Conservation (phyloP, 2,329 filamentous ascomycete genomes). For the Diaporthe sp. region DNA sequence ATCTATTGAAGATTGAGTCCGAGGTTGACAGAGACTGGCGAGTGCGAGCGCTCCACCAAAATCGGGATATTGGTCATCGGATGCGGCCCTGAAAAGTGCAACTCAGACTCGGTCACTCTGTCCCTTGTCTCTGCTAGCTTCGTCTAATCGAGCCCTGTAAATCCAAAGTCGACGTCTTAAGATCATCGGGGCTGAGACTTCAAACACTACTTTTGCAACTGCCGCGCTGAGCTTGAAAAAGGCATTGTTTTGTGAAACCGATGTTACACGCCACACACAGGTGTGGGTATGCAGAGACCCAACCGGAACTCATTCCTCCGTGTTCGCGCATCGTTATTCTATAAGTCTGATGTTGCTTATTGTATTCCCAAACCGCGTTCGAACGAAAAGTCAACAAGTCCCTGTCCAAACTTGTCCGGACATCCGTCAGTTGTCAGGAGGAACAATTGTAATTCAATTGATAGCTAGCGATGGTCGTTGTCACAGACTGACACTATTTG, state of each 20-base stretch:
- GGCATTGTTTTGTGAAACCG: background rate
- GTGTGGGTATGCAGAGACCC: background rate
- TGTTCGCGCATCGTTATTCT: background rate
- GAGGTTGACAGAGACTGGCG: background rate
- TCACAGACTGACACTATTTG: background rate
- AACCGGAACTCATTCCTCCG: background rate
- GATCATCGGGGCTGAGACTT: background rate
- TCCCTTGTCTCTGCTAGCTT: too few species aligned
- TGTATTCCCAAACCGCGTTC: background rate
- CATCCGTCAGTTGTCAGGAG: background rate
- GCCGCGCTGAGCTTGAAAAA: background rate
- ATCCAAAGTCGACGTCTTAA: background rate
- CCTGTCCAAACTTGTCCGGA: background rate
- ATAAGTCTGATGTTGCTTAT: background rate
- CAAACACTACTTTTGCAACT: background rate
- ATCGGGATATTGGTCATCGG: background rate
- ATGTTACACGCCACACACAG: slow-evolving; percentile 5
- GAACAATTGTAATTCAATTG: background rate
- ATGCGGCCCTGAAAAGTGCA: background rate
- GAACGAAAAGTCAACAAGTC: background rate
- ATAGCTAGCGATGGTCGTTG: background rate
- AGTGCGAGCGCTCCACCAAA: background rate
- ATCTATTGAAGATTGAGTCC: background rate
- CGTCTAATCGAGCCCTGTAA: too few species aligned
- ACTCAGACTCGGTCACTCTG: background rate